Conservation (phyloP, 2,329 filamentous ascomycete genomes). For the Cordyceps farinosa region DNA sequence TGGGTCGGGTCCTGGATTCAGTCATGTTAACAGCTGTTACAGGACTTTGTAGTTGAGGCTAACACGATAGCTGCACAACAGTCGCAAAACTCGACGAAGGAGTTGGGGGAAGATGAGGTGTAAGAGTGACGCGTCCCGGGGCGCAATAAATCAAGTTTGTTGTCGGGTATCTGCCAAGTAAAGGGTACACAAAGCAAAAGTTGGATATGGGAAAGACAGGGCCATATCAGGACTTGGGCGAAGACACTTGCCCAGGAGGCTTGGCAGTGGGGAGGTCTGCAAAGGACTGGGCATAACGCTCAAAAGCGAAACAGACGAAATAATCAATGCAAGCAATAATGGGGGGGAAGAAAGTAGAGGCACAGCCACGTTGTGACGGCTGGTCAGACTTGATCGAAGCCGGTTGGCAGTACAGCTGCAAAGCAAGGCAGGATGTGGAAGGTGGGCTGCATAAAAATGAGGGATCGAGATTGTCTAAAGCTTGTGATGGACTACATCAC, state of each 20-base stretch:
- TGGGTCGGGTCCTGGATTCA: neutral
- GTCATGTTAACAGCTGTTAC: conserved; percentile 5
- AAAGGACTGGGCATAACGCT: neutral
- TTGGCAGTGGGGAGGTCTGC: neutral
- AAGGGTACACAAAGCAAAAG: neutral
- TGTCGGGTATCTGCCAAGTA: neutral
- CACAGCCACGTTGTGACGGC: neutral
- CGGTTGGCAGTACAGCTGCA: neutral
- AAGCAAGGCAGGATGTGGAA: neutral
- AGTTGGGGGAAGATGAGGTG: neutral
- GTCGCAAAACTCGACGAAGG: neutral
- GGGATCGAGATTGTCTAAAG: conserved; percentile 12
- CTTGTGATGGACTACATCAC: conserved; percentile 7
- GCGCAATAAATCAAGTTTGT: neutral
- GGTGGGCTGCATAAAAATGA: neutral
- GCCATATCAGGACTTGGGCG: neutral
- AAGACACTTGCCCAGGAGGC: conserved; percentile 1
- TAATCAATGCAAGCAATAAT: neutral
- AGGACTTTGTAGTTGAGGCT: neutral
- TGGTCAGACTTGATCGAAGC: neutral
- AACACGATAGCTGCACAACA: neutral
- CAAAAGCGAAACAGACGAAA: neutral
- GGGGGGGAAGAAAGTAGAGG: neutral
- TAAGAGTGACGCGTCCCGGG: neutral
- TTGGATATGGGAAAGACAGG: neutral